Base-by-base conservation (phyloP, 139 green algal genomes). In the Chlorella sp. region DNA sequence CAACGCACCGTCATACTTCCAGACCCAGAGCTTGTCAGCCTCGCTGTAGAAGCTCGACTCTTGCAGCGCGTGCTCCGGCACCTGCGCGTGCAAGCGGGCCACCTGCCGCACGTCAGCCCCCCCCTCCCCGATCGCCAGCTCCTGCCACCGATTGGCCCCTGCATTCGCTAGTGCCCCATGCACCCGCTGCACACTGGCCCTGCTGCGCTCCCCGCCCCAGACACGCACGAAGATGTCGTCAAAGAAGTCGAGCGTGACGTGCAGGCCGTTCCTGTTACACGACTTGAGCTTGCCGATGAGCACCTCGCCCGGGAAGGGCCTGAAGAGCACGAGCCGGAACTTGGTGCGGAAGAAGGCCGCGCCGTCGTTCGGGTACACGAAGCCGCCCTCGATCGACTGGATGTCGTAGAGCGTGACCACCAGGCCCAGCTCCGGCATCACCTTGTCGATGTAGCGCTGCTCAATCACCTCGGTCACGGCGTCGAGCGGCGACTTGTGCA, bases 361-460 rank as follows among this genome's bases (percentile, higher is more conserved):
- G 31, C 76, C 76, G 35, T 98, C 93, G 50, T 80, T 88, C 10
- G 90, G 90, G 72, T 92, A 94, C 2, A 98, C 74, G 35, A 87
- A 88, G 2, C 94, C 94, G 14, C 91, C 93, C 23, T 86, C 77
- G 22, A 98, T 83, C 2, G 77, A 71, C 1, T 90, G 67, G 2
- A 98, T 78, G 62, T 98, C 93, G 63, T 97, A 97, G 2, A 98
- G 73, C 0, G 91, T 91, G 1, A 97, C 76, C 1, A 89, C 85
- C 2, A 98, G 83, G 0, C 93, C 93, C 2, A 95, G 42, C 24
- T 91, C 81, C 0, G 74, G 63, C 0, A 97, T 71, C 0, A 96
- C 91, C 67, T 91, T 93, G 77, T 97, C 90, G 0, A 93, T 29
- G 73, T 91, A 94, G 10, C 76, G 76, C 66, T 80, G 36, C 62